Evolutionary conservation across 177 flowering plant genomes (phyloP), one percentile per base, ranked within the genome.

Genomic region (Vitis hybrid): DNA sequence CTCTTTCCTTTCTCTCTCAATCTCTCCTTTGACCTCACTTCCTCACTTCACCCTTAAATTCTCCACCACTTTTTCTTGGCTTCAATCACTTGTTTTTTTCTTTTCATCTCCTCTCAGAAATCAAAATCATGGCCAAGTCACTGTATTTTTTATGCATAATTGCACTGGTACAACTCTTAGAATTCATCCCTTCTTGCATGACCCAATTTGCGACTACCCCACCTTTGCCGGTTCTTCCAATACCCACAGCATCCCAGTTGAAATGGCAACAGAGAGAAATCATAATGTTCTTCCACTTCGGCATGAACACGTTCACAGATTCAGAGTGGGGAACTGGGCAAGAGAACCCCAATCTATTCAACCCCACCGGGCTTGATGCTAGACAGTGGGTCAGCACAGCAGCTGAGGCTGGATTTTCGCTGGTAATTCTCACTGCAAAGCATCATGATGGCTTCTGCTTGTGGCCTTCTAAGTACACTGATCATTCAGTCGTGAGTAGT

Each of bases 391-490:
- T 82, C 29, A 80, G 71, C 5, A 76, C 77, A 2, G 97, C 94
- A 0, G 77, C 75, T 0, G 69, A 75, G 2, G 82, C 91, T 1
- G 97, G 97, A 1, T n/a, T 88, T 55, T 82, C 91, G 0, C 82
- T 94, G 5, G 73, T 87, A 67, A 90, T 92, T 22, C 87, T 94
- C 59, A 94, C 99, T 0, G 94, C 99, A 12, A 94, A 94, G 70
- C 98, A 94, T 77, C 98, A 93, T 54, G 98, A 93, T 53, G 99
- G 98, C 19, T 94, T 94, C 69, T 92, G 99, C 73, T 45, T 94
- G 22, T 94, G 98, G 99, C 98, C 98, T 49, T 90, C 97, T 1
- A 66, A 80, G 45, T 93, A 87, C 80, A 92, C 99, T 1, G 83
- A 86, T 48, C 97, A 94, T 57, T 93, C 98, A 14, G 96, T 93